Evolutionary conservation across 345 rosid genomes (phyloP), one percentile per base, ranked within the genome.

Genomic region (Trapa bicornis): DNA sequence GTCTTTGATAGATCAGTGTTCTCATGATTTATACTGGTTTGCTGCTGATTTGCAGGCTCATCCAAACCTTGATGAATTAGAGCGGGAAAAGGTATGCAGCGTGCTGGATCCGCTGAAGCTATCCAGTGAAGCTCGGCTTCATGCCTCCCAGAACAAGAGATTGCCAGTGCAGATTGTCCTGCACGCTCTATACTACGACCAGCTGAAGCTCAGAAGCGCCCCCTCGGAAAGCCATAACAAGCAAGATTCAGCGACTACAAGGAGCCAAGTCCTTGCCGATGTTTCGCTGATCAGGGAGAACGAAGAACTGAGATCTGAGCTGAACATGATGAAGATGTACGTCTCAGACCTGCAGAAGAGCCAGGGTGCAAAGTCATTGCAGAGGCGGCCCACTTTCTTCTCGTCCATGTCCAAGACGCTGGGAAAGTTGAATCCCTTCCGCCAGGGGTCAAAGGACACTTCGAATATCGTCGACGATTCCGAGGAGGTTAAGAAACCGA

Each of bases 141-240:
- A 93, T 54, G 97, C 98, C 41, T 90, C 98, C 36, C 85, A 90
- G 73, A 93, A 93, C 91, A 93, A 90, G 77, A 75, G 98, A 12
- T 64, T 93, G 52, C 98, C 98, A 0, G 95, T 87, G 4, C 89
- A 87, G 65, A 80, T 87, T 6, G 92, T 90, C 33, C 74, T 90
- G 35, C 95, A 88, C 50, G 86, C 95, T 0, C 80, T 93, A 64
- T 90, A 88, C 78, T 85, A 87, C 37, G 97, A 93, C 67, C 91
- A 88, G 78, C 85, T 90, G 60, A 90, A 86, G 83, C 76, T 90
- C 8, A 80, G 96, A 72, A 89, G 98, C 14, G 91, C 89, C 1
- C 65, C 53, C 2, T 84, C 15, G 45, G 45, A 76, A 0, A 74
- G 69, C 8, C 41, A 66, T 0, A 64, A 47, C 22, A 62, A 60